phyloP scores from a whole-genome alignment of 768 basidiomycete species.

The Clitopilus hobsonii region DNA sequence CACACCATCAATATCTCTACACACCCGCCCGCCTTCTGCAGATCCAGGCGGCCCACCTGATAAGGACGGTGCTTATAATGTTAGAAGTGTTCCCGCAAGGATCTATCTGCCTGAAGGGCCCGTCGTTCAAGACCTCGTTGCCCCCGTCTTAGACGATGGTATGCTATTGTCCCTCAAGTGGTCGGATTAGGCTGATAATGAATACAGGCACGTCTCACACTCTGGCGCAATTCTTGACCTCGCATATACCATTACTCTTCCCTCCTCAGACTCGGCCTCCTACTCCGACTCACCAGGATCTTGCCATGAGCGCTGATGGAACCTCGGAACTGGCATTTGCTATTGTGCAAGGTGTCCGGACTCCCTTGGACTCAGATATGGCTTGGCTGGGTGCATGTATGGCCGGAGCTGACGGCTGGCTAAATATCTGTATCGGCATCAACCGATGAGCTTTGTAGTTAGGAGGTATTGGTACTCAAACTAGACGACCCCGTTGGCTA shows the following conservation, averaged over 20 bases:
- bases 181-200: constrained; percentile 5
- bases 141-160: constrained; percentile 79
- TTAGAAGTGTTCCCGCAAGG: constrained; percentile 84
- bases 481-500: no score
- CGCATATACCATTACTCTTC: constrained; percentile 79
- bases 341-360: constrained; percentile 77
- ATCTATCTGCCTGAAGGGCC: constrained; percentile 90
- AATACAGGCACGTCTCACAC: constrained; percentile 65
- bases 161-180: constrained; percentile 1
- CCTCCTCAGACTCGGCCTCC: constrained; percentile 44
- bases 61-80: constrained; percentile 81
- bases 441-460: constrained; percentile 1
- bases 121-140: constrained; percentile 84
- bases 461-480: no score
- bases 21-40: constrained; percentile 59
- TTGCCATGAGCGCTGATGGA: constrained; percentile 28
- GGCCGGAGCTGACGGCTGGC: constrained; percentile 93
- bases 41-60: constrained; percentile 53
- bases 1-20: constrained; percentile 54
- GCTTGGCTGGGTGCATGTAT: constrained; percentile 93
- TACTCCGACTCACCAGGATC: constrained; percentile 36
- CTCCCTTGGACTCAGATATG: constrained; percentile 85
- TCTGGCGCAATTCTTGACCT: constrained; percentile 60
- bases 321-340: constrained; percentile 63
- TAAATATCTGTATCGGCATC: constrained; percentile 81